Conservation (phyloP, 2,329 filamentous ascomycete genomes). For the Juglanconis sp. region DNA sequence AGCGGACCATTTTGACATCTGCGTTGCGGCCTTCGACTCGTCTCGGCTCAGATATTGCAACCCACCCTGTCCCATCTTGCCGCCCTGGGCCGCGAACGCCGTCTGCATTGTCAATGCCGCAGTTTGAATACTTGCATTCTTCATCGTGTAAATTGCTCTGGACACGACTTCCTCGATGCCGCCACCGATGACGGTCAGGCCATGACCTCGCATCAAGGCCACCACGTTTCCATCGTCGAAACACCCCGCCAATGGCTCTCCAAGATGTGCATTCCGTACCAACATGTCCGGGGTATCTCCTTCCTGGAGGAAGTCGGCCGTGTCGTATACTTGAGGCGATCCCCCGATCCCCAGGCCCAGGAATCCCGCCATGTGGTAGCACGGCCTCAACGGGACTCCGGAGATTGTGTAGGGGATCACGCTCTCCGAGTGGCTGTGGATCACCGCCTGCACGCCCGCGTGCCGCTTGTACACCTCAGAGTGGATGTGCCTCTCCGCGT, state of each 20-base stretch:
- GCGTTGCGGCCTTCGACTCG: slow-evolving; percentile 20
- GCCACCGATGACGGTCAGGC: slow-evolving; percentile 36
- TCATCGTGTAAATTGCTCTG: slow-evolving; percentile 40
- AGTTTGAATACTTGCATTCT: slow-evolving; percentile 40
- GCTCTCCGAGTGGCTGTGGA: slow-evolving; percentile 42
- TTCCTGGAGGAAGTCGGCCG: slow-evolving; percentile 23
- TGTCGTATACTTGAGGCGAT: slow-evolving; percentile 30
- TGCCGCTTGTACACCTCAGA: slow-evolving; percentile 43
- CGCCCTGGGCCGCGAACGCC: slow-evolving; percentile 15
- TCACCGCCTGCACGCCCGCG: slow-evolving; percentile 34
- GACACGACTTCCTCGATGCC: slow-evolving; percentile 39
- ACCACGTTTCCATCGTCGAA: slow-evolving; percentile 33
- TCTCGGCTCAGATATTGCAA: slow-evolving; percentile 18
- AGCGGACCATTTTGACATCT: slow-evolving; percentile 17
- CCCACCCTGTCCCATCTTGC: not conserved
- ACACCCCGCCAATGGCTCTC: slow-evolving; percentile 29
- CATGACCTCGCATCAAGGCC: slow-evolving; percentile 44
- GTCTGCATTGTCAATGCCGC: slow-evolving; percentile 29
- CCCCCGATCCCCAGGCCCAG: slow-evolving; percentile 29
- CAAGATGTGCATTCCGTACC: slow-evolving; percentile 32
- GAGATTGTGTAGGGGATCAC: slow-evolving; percentile 41
- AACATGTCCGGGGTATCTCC: slow-evolving; percentile 34
- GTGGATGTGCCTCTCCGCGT: slow-evolving; percentile 43
- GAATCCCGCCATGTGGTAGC: slow-evolving; percentile 42
- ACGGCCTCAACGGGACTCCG: slow-evolving; percentile 37